Evolutionary conservation across 805 yeast species (phyloP), one percentile per base, ranked within the genome.

Genomic region (Zygotorulaspora sp.): DNA sequence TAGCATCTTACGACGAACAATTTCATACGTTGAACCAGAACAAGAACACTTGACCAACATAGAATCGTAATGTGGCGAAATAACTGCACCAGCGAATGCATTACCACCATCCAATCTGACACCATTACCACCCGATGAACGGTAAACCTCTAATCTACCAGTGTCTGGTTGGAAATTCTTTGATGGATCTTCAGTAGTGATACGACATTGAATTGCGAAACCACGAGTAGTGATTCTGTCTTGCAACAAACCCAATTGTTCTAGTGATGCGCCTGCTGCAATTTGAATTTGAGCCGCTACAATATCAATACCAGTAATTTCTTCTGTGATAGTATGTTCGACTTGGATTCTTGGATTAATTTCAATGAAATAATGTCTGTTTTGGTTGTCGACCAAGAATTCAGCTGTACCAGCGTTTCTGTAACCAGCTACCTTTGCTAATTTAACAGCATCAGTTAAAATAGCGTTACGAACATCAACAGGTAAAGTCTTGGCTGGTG

Each of bases 91-190:
- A 9, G 96, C 95, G 64, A 87, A 90, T 3, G 96, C 97, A 62
- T 90, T 90, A 68, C 97, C 97, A 70, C 98, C 98, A 58, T 90
- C 98, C 53, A 92, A 75, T 71, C 99, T 81, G 32, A 92, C 97
- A 65, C 99, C 99, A 61, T 92, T 92, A 73, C 99, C 99, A 68
- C 98, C 98, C 15, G 97, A 86, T 31, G 97, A 88, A 65, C 97
- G 80, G 72, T 90, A 90, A 31, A 90, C 98, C 66, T 90, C 98
- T 55, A 90, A 83, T 67, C 89, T 88, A 62, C 98, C 98, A 3
- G 97, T 92, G 62, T 90, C 98, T 11, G 98, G 98, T 68, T 86
- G 97, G 80, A 90, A 90, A 61, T 83, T 86, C 70, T 89, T 89
- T 36, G 95, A 62, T 9, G 98, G 97, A 62, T 90, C 98, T 67